These are phyloP conservation scores for Hygrophorus russula DNA, from an alignment of 768 basidiomycete species.

Conservation along the genomic window DNA sequence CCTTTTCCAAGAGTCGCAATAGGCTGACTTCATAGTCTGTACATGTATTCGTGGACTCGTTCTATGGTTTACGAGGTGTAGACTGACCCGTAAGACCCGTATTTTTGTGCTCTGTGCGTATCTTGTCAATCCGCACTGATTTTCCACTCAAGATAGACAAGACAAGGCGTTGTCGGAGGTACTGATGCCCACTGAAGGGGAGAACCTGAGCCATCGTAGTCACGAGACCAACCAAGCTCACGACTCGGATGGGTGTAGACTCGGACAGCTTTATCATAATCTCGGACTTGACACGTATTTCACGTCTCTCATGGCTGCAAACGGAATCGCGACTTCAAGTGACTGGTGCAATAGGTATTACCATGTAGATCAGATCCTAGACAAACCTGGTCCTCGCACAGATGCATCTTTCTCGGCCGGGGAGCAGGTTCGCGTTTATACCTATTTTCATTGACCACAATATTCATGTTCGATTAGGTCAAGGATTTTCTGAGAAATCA, in stretches of 20 bases:
- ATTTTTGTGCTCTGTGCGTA: conserved; percentile 86
- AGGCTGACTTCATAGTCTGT: conserved; percentile 90
- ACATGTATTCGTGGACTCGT: conserved; percentile 1
- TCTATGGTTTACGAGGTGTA: background rate
- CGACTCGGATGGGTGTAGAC: too few species aligned
- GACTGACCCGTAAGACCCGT: conserved; percentile 82
- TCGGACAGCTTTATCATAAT: too few species aligned
- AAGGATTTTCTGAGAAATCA: conserved; percentile 76
- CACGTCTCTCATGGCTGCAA: background rate
- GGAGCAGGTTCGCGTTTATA: conserved; percentile 43
- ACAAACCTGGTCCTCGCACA: conserved; percentile 82
- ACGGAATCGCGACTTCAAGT: background rate
- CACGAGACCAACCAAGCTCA: background rate
- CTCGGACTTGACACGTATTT: background rate
- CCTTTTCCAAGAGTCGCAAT: conserved; percentile 75
- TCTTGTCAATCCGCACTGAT: conserved; percentile 72
- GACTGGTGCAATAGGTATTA: conserved; percentile 57
- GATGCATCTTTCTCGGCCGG: conserved; percentile 77
- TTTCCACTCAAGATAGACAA: conserved; percentile 87
- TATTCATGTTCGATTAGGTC: conserved; percentile 37
- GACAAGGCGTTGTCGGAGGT: conserved; percentile 76
- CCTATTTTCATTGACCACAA: background rate
- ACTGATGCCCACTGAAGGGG: conserved; percentile 69
- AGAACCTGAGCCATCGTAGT: conserved; percentile 34
- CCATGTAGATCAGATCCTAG: conserved; percentile 79